phyloP scores from a whole-genome alignment of 768 basidiomycete genomes.

The Lactifluus piperatus region DNA sequence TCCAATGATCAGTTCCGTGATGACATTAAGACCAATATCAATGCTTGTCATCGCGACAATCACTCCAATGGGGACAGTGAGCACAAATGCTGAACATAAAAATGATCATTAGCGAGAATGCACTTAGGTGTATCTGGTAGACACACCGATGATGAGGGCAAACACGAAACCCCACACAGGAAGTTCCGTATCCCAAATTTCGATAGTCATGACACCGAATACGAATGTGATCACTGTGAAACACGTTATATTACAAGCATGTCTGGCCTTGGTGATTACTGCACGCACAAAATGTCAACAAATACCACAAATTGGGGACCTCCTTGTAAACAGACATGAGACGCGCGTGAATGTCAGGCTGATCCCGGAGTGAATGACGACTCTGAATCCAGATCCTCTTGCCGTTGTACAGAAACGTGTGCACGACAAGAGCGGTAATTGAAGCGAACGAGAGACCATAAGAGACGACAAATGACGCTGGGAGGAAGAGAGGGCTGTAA shows the following conservation, averaged over 20 bases:
- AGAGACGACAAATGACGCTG: constrained; percentile 63
- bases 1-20: constrained; percentile 79
- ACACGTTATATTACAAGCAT: constrained; percentile 36
- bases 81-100: constrained; percentile 34
- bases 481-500: constrained; percentile 57
- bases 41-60: constrained; percentile 76
- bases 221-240: constrained; percentile 46
- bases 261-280: not conserved
- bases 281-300: constrained; percentile 1
- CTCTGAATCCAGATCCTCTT: constrained; percentile 71
- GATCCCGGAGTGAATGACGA: constrained; percentile 62
- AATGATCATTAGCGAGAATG: not conserved
- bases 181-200: constrained; percentile 63
- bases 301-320: constrained; percentile 73
- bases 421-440: constrained; percentile 65
- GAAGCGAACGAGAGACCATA: constrained; percentile 79
- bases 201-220: constrained; percentile 57
- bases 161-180: constrained; percentile 69
- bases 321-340: constrained; percentile 73
- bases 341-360: constrained; percentile 78
- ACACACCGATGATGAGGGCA: constrained; percentile 35
- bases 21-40: constrained; percentile 59
- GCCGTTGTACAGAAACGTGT: constrained; percentile 65
- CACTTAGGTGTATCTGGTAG: not conserved
- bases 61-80: constrained; percentile 69